Evolutionary conservation across 495 filamentous ascomycete genomes (phyloP), one percentile per base, ranked within the genome.

Genomic region (Trichoderma gamsii): DNA sequence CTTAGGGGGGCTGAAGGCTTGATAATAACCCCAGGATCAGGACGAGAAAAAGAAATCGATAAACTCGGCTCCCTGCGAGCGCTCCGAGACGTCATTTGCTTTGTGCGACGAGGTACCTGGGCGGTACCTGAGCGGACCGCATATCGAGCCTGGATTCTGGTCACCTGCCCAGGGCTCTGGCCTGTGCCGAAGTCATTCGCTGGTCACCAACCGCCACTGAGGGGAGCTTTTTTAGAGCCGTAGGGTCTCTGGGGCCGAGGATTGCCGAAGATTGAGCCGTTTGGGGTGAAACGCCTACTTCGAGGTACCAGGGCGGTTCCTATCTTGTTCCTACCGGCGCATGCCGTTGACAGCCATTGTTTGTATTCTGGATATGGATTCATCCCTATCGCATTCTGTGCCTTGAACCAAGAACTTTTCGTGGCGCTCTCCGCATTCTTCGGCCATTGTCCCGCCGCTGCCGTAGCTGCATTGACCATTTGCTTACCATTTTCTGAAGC

Each of bases 1-100:
- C 35, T 49, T 49, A 49, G n/a, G 44, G 44, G 44, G 44, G 44
- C 44, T 49, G 44, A 49, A 49, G n/a, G 44, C 44, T 49, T 16
- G 44, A 49, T 6, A 49, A 49, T 49, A n/a, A n/a, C 7, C 35
- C 35, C 35, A 38, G 35, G n/a, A n/a, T 18, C 13, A 49, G 44
- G 44, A 49, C 44, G 13, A 49, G n/a, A 49, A n/a, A n/a, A 49
- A 49, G 44, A 49, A 49, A 49, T 49, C 44, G 44, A 49, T 49
- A 49, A 49, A n/a, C 44, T 15, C 15, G 44, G 35, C 35, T 38
- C 35, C 35, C 7, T 49, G 44, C 15, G n/a, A 49, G 44, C n/a
- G 44, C 44, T 15, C 44, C 44, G 44, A 49, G n/a, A 49, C 44
- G 44, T 49, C 44, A 49, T 49, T 49, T 49, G 13, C n/a, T 49